Base-by-base conservation (phyloP, 371 early-diverging fungal species). In the Mucor irregularis region DNA sequence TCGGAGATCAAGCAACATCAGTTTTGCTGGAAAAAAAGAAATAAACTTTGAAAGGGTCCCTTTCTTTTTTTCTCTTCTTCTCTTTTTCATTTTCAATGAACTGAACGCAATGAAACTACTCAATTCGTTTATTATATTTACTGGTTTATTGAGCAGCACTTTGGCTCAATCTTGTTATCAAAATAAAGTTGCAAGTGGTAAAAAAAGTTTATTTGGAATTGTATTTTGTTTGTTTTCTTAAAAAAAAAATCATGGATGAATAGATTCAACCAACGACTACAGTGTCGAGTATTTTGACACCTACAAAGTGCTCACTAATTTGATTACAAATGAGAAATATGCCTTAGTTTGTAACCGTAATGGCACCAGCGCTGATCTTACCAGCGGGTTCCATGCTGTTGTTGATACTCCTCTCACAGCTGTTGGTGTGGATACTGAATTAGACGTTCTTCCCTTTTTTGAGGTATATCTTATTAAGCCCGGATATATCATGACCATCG, bases 311-410 rank as follows among this genome's bases (percentile, higher is more conserved):
- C 43, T 69, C 3, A 48, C 40, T 7, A 66, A 69, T 28, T 39
- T 37, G 2, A 48, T 62, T 5, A 58, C 45, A 3, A 56, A 56
- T 31, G 53, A 64, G 25, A 55, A 28, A 17, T 69, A 69, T 42
- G 66, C 62, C 10, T 56, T 69, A 17, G 69, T 69, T 13, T 69
- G 66, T 16, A n/a, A n/a, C 24, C 66, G 69, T 43, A 45, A 49
- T 29, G 52, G 54, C n/a, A 26, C 69, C 11, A 14, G 54, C 24
- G 33, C 40, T 16, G 44, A 58, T 24, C 39, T 44, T 17, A 45
- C 49, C 6, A 40, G 53, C n/a, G 64, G 64, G 3, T 68, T 56
- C 28, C 35, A 51, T 52, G 68, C 64, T 25, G 49, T 64, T 34
- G 35, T 68, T 4, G 55, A 56, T 35, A 51, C 45, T 17, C 68